Conservation (phyloP, 257 asterid genomes). For the Coffea canephora region DNA sequence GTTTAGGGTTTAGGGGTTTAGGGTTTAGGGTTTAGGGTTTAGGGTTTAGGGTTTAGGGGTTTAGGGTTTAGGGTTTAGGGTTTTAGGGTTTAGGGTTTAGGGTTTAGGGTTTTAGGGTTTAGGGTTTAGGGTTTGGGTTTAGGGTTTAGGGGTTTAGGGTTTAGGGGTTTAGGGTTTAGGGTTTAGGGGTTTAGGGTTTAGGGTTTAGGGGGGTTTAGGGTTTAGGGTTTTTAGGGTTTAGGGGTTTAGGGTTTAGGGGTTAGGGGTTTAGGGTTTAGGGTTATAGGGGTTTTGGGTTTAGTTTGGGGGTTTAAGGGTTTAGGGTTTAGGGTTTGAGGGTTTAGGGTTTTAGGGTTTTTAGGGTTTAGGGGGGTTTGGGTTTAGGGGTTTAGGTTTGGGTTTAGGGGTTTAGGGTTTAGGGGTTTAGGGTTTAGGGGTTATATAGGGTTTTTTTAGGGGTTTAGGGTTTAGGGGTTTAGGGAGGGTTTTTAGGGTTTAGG, state of each 20-base stretch:
- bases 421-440: constrained; percentile 11
- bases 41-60: neutral
- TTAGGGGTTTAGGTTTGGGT: neutral
- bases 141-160: too few relatives aligned
- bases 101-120: neutral
- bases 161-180: neutral
- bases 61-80: neutral
- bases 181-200: neutral
- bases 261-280: too few relatives aligned
- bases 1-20: constrained; percentile 3
- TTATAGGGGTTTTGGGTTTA: too few relatives aligned
- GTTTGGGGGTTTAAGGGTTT: neutral
- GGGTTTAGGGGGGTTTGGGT: constrained; percentile 13
- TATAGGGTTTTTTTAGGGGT: constrained; percentile 6
- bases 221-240: constrained; percentile 2
- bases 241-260: neutral
- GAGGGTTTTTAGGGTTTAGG: constrained; percentile 4
- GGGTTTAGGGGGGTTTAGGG: neutral
- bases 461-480: constrained; percentile 5
- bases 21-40: neutral
- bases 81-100: neutral
- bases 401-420: neutral
- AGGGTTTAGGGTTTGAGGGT: neutral
- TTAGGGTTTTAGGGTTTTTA: constrained; percentile 13
- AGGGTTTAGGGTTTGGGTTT: too few relatives aligned